These are phyloP conservation scores for Schizophyllum commune DNA, from an alignment of 1,284 basidiomycete genomes.

Conservation along the genomic window DNA sequence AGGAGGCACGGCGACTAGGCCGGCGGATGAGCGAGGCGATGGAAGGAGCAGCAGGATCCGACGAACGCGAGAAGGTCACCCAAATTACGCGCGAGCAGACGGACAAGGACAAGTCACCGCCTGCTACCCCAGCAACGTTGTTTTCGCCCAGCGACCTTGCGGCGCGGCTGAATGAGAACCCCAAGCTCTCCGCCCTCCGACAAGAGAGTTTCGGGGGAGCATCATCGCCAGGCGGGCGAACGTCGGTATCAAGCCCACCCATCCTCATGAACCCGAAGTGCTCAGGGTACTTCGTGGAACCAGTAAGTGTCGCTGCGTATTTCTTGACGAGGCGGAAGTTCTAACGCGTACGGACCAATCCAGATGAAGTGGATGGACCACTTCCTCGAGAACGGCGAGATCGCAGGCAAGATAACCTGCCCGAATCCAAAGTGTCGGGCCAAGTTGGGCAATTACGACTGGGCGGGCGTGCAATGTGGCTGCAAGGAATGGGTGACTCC, in stretches of 20 bases:
- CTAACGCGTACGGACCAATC: background rate
- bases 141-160: conserved; percentile 38
- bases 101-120: conserved; percentile 1
- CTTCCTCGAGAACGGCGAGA: conserved; percentile 62
- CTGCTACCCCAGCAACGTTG: conserved; percentile 17
- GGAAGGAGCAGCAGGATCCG: conserved; percentile 11
- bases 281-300: conserved; percentile 95
- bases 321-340: background rate
- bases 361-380: conserved; percentile 95
- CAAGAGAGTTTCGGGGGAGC: conserved; percentile 21
- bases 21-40: conserved; percentile 28
- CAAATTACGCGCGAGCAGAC: background rate
- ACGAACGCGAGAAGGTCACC: background rate
- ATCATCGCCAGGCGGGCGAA: background rate
- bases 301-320: conserved; percentile 40
- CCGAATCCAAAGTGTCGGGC: conserved; percentile 84
- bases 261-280: conserved; percentile 46
- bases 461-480: conserved; percentile 91
- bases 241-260: conserved; percentile 6
- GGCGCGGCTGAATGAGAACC: conserved; percentile 42
- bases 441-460: conserved; percentile 95
- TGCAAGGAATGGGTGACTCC: conserved; percentile 90
- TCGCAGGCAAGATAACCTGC: conserved; percentile 85
- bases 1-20: conserved; percentile 26
- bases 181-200: conserved; percentile 46